Conservation (phyloP, 2,329 filamentous ascomycete genomes). For the Curvularia sp. region DNA sequence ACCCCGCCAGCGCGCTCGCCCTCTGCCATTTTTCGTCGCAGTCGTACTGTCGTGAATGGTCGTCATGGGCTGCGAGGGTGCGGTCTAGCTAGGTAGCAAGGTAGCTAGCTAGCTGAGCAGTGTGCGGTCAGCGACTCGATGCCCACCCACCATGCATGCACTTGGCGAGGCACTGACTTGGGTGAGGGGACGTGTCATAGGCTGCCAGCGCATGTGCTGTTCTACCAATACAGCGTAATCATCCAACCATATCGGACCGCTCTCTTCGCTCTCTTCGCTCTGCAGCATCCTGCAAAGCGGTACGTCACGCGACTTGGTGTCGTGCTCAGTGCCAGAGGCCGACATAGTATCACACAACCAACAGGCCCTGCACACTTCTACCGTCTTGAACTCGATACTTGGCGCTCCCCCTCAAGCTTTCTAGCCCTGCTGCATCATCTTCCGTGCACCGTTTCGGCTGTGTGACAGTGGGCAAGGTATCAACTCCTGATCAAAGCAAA, state of each 20-base stretch:
- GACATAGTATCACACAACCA: background rate
- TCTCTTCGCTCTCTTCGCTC: constrained; percentile 3
- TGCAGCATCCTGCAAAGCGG: constrained; percentile 8
- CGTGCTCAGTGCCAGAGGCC: background rate
- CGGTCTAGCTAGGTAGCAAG: constrained; percentile 19
- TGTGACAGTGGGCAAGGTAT: constrained; percentile 3
- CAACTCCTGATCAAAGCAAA: constrained; percentile 18
- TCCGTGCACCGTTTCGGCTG: constrained; percentile 18
- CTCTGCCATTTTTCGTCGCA: constrained; percentile 43
- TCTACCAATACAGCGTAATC: constrained; percentile 2
- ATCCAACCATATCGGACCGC: background rate
- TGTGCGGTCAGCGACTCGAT: constrained; percentile 29
- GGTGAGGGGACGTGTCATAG: constrained; percentile 13
- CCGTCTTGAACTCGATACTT: constrained; percentile 4
- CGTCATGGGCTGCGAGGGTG: constrained; percentile 16
- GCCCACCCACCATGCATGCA: constrained; percentile 19
- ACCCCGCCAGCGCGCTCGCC: constrained; percentile 51
- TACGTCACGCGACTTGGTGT: constrained; percentile 27
- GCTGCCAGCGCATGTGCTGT: constrained; percentile 24
- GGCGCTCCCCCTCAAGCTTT: constrained; percentile 7
- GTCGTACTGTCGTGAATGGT: constrained; percentile 9
- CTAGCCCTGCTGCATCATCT: constrained; percentile 8
- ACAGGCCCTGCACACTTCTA: constrained; percentile 3
- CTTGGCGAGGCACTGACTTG: constrained; percentile 22
- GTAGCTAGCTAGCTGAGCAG: constrained; percentile 23